Base-by-base conservation (phyloP, 768 basidiomycete genomes). In the Rhizopogon vesiculosus region DNA sequence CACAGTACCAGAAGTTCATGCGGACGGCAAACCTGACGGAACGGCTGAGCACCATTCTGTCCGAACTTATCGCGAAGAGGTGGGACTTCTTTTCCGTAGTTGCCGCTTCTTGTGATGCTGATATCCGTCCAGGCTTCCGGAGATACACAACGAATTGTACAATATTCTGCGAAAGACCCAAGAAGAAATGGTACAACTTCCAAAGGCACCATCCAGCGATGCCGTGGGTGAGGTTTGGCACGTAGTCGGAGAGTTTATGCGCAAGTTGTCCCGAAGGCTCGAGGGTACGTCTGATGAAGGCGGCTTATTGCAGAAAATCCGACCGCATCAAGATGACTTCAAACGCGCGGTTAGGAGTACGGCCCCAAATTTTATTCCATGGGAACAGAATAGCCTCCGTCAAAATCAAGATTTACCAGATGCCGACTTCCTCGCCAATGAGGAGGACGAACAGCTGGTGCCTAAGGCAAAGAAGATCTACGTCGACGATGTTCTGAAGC, bases 11-110 rank as follows among this genome's bases (percentile, higher is more conserved):
- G 54, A 73, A 72, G 9, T 81, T 79, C 51, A 65, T 90, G 1
- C 71, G 85, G 1, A 89, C 88, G 0, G 58, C 55, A 22, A 82
- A 79, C 50, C 72, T 90, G 1, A 80, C 83, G 0, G 78, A 79
- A 25, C 72, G 79, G 5, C 66, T 91, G 40, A 87, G 87, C 54
- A 57, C 67, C 0, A 78, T 87, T 7, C 64, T 92, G 0, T 86
- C 86, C 0, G 81, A 84, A 29, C 67, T 87, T 3, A 86, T 90
- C 39, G 68, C 77, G 0, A 82, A 81, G 59, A 71, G 84, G 89
- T 86, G 52, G 2, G 72, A 66, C 19, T 29, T 7, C 12, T 3
- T 10, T 25, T 38, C 19, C n/a, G 7, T 16, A 48, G 39, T 29
- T 22, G 10, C 42, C n/a, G 10, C 22, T 18, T 12, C 35, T 19